Base-by-base conservation (phyloP, 1,284 basidiomycete species). In the Microbotryomycetes sp. region DNA sequence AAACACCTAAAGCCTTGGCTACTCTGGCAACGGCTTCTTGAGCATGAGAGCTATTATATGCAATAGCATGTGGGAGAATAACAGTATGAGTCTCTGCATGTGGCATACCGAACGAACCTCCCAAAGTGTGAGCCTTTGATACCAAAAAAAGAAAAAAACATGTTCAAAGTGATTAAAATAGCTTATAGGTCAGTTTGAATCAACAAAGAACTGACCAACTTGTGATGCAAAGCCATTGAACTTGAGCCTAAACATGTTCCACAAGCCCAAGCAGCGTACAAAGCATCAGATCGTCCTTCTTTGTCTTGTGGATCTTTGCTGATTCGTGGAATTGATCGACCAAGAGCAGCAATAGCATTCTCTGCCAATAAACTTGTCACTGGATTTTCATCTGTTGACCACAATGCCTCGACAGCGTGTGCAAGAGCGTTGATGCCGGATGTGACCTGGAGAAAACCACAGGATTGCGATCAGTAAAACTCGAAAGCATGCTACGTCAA, bases 41-140 rank as follows among this genome's bases (percentile, higher is more conserved):
- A 14, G 78, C 75, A 53, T 70, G 73, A 0, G 76, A 76, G 6
- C 76, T 73, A 64, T 81, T 80, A 70, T 80, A 81, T 2, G 76
- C 77, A 36, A 79, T 74, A 1, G 77, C 76, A 63, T 80, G 78
- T 0, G 80, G 79, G 46, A 81, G 76, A 31, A 81, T 73, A 36
- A 81, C 77, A 16, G 79, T 79, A 64, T 81, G 80, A 2, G 79
- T 80, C 63, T 80, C 79, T 15, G 79, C 75, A 63, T 80, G 79
- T 12, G 79, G 78, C 57, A 80, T 76, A 62, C 76, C 75, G 65
- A 80, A 79, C 16, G 75, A 75, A 9, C 79, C 79, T 30, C 79
- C 78, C 49, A 74, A 63, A 7, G 65, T 65, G 61, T 67, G 67
- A 54, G 58, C 62, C 63, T 58, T 25, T 22, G 19, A 36, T 7